A percentile compares a stretch with the other conserved stretches of the same genome.
phyloP scores from a whole-genome alignment of 2,329 filamentous ascomycete genomes.

The Acrocalymma vagum region DNA sequence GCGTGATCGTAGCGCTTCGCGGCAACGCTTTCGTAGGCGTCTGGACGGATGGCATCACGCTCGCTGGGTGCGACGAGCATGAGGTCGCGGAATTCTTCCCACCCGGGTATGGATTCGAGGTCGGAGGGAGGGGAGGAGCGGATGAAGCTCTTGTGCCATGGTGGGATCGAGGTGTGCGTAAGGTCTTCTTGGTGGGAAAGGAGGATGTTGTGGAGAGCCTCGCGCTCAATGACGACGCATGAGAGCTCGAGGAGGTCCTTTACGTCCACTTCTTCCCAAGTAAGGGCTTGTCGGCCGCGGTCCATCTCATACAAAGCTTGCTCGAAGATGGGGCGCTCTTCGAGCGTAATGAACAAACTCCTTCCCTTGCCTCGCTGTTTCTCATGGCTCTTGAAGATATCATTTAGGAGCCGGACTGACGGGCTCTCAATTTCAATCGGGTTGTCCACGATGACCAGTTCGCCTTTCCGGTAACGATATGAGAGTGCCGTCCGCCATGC shows the following conservation, averaged over 20 bases:
- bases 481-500: conserved; percentile 94
- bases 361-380: conserved; percentile 48
- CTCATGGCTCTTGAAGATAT: conserved; percentile 75
- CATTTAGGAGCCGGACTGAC: conserved; percentile 67
- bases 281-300: conserved; percentile 74
- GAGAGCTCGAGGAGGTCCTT: conserved; percentile 91
- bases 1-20: conserved; percentile 30
- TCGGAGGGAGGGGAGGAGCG: conserved; percentile 24
- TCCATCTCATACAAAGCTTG: conserved; percentile 71
- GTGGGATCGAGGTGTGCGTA: conserved; percentile 27
- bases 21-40: conserved; percentile 35
- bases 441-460: conserved; percentile 86
- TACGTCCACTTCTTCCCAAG: conserved; percentile 85
- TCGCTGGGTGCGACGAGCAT: conserved; percentile 26
- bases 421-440: conserved; percentile 75
- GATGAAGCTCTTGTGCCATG: conserved; percentile 30
- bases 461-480: conserved; percentile 86
- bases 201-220: conserved; percentile 79
- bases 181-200: conserved; percentile 37
- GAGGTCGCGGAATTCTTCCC: conserved; percentile 36
- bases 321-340: conserved; percentile 63
- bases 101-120: conserved; percentile 34
- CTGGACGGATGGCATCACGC: conserved; percentile 29
- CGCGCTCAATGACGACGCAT: conserved; percentile 85
- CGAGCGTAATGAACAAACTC: conserved; percentile 39